Evolutionary conservation across 225 moss, liverwort and hornwort genomes (phyloP).

Genomic region (Polytrichum commune): DNA sequence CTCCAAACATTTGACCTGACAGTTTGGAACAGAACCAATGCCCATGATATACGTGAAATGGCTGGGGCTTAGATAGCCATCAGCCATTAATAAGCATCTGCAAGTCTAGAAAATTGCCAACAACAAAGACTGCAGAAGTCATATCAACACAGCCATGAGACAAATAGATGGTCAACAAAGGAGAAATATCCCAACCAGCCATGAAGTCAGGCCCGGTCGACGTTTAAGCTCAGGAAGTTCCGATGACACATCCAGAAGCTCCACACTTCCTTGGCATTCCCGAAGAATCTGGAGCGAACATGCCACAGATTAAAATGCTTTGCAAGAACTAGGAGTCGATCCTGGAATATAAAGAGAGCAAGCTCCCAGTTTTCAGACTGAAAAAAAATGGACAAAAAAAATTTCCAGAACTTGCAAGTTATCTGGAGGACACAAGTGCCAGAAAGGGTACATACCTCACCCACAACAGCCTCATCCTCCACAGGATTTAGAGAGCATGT

Average conservation of each 20-base stretch:
- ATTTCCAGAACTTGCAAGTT: not conserved
- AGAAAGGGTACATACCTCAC: conserved; percentile 52
- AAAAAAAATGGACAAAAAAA: not conserved
- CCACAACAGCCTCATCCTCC: conserved; percentile 93
- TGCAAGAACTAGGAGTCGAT: not conserved
- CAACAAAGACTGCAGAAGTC: no score
- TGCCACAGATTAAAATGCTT: not conserved
- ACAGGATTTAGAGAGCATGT: conserved; percentile 94
- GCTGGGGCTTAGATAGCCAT: no score
- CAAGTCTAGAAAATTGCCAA: no score
- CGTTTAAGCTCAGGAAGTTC: conserved; percentile 84
- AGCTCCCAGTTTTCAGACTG: no score
- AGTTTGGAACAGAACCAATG: no score
- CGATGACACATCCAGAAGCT: conserved; percentile 73
- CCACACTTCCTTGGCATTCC: conserved; percentile 73
- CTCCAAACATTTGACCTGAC: no score
- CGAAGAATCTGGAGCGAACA: conserved; percentile 56
- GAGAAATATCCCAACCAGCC: conserved; percentile 48
- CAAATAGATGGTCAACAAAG: no score
- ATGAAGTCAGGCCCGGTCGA: conserved; percentile 73
- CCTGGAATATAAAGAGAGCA: not conserved
- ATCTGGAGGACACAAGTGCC: not conserved
- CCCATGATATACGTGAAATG: no score
- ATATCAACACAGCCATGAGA: no score
- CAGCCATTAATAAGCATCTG: no score